Evolutionary conservation across 371 early-diverging fungal species (phyloP), one percentile per base, ranked within the genome.

Genomic region (Funneliformis caledonium): DNA sequence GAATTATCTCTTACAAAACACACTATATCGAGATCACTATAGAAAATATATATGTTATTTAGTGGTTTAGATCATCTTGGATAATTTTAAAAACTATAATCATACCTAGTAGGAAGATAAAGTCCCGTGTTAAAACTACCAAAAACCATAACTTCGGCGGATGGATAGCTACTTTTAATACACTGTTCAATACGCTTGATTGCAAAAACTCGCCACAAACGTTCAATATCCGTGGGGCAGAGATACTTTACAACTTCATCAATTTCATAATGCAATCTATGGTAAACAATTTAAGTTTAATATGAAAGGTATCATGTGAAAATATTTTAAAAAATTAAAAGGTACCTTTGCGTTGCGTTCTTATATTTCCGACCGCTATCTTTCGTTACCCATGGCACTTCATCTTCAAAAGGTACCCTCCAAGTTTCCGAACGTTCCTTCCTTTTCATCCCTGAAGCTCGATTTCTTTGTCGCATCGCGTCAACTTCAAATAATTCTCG

Each of bases 121-220:
- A 97, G 83, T 43, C 86, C 86, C 0, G 98, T 97, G 4, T 89
- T 89, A 80, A 92, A 97, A 76, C 94, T 94, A 2, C 98, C 98
- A 90, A 96, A 98, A 4, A 94, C 91, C 2, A 86, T 59, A 5
- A 95, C 89, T 7, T 78, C 76, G 11, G 65, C 37, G 9, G 22
- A 19, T 4, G 31, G 26, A 48, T 45, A 64, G 22, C 22, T 2
- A 45, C 8, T 8, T 22, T 86, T 37, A 26, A 96, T 86, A 1
- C 88, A 84, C 8, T 81, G 47, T 76, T 85, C 84, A 43, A 97
- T 85, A 16, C 93, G 86, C 19, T 90, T 88, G 0, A 96, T 83
- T 2, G 94, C 91, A 76, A 90, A 91, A 45, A 85, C 65, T 9
- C 98, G 92, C 87, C 97, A 83, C 69, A 84, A 83, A 62, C 92